phyloP scores from a whole-genome alignment of 2,329 filamentous ascomycete genomes.

The Cucurbitaria berberidis region DNA sequence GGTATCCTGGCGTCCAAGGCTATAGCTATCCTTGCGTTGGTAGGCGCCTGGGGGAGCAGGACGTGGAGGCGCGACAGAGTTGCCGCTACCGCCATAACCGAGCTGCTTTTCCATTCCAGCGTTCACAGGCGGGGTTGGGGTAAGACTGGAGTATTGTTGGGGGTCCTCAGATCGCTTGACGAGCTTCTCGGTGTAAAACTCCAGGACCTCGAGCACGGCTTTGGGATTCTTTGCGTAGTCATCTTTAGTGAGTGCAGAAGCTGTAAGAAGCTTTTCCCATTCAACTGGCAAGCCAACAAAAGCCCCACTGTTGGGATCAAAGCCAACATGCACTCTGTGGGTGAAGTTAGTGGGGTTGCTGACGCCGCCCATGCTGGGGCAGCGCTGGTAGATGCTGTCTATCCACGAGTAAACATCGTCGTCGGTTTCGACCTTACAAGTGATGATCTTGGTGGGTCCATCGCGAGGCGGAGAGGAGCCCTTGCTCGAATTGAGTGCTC shows the following conservation, averaged over 20 bases:
- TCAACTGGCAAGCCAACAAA: conserved; percentile 94
- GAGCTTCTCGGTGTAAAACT: conserved; percentile 82
- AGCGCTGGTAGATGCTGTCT: conserved; percentile 95
- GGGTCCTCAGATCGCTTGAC: conserved; percentile 77
- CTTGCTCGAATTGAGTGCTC: conserved; percentile 63
- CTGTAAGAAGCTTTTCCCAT: conserved; percentile 96
- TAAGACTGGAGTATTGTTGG: conserved; percentile 69
- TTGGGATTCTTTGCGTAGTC: conserved; percentile 95
- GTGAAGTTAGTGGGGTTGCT: conserved; percentile 99
- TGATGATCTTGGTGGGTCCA: conserved; percentile 79
- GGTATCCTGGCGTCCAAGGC: conserved; percentile 41
- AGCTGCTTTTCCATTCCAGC: conserved; percentile 56
- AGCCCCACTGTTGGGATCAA: conserved; percentile 91
- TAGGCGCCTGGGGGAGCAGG: conserved; percentile 53
- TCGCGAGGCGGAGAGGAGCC: conserved; percentile 77
- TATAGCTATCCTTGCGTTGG: conserved; percentile 55
- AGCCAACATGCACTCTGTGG: conserved; percentile 95
- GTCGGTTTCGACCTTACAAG: conserved; percentile 92
- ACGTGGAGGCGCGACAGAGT: conserved; percentile 56
- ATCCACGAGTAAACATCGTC: conserved; percentile 99
- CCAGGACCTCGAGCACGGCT: conserved; percentile 73
- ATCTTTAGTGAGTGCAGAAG: conserved; percentile 96
- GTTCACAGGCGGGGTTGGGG: conserved; percentile 67
- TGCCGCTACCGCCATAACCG: conserved; percentile 53
- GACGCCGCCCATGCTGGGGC: conserved; percentile 95